Evolutionary conservation across 2,329 filamentous ascomycete genomes (phyloP).

Genomic region (Colletotrichum higginsianum): DNA sequence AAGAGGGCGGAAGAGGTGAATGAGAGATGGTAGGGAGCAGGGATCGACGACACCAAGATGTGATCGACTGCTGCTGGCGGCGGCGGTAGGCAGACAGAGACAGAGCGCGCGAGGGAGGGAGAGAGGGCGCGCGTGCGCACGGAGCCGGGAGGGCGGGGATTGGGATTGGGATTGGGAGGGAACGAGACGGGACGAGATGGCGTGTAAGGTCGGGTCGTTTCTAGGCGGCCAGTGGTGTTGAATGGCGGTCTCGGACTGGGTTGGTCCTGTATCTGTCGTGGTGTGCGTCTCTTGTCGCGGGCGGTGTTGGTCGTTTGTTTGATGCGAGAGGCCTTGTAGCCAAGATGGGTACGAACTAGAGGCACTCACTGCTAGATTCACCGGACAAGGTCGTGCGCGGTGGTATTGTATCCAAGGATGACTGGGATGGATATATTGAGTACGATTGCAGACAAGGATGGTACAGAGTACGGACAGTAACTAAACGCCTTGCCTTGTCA

Average conservation of each 20-base stretch:
- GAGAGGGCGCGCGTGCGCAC: conserved; percentile 32
- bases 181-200: conserved; percentile 2
- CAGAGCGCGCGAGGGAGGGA: neutral
- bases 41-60: conserved; percentile 6
- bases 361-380: neutral
- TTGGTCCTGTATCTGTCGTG: conserved; percentile 9
- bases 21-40: conserved; percentile 36
- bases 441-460: neutral
- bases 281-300: conserved; percentile 11
- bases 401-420: conserved; percentile 3
- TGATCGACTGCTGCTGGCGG: too few relatives aligned
- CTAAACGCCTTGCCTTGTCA: conserved; percentile 13
- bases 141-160: conserved; percentile 6
- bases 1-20: conserved; percentile 37
- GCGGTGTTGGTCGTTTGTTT: conserved; percentile 29
- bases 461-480: too few relatives aligned
- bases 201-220: conserved; percentile 20
- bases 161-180: neutral
- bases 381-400: neutral
- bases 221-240: neutral
- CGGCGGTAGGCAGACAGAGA: neutral
- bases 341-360: neutral
- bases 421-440: neutral
- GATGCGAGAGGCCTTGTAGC: conserved; percentile 11
- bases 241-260: conserved; percentile 1